Conservation (phyloP, 148 eudicot genomes). For the Cornus kousa region DNA sequence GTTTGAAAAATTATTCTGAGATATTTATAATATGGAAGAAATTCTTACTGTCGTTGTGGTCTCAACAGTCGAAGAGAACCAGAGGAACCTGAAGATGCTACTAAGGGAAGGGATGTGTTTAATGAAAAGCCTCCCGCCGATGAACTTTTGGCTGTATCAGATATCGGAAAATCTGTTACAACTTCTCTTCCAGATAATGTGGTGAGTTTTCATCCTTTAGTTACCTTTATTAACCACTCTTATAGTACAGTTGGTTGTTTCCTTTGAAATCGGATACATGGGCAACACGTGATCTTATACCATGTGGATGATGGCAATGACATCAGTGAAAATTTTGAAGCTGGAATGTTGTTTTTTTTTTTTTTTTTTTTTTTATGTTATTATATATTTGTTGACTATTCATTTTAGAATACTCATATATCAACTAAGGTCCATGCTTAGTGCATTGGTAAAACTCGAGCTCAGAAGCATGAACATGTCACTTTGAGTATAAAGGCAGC, state of each 20-base stretch:
- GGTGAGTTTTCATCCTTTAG: constrained; percentile 42
- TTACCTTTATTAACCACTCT: not conserved
- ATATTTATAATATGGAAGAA: constrained; percentile 4
- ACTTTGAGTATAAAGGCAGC: not conserved
- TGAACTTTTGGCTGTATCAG: constrained; percentile 94
- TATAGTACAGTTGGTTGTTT: not conserved
- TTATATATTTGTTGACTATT: no score
- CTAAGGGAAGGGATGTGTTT: constrained; percentile 93
- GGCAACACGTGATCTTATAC: not conserved
- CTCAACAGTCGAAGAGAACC: constrained; percentile 87
- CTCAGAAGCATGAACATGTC: not conserved
- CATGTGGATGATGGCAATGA: not conserved
- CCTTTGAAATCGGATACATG: not conserved
- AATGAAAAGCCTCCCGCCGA: constrained; percentile 99
- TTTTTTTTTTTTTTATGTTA: no score
- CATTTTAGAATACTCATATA: no score
- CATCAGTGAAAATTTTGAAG: not conserved
- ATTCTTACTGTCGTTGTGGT: constrained; percentile 18
- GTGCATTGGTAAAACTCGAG: not conserved
- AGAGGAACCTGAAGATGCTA: constrained; percentile 96
- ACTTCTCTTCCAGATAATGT: constrained; percentile 95
- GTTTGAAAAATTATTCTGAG: not conserved
- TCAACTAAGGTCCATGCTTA: no score
- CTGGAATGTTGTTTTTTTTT: not conserved
- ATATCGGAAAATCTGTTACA: constrained; percentile 80